Evolutionary conservation across 2,329 filamentous ascomycete species (phyloP).

Genomic region (Aspergillus floridensis): DNA sequence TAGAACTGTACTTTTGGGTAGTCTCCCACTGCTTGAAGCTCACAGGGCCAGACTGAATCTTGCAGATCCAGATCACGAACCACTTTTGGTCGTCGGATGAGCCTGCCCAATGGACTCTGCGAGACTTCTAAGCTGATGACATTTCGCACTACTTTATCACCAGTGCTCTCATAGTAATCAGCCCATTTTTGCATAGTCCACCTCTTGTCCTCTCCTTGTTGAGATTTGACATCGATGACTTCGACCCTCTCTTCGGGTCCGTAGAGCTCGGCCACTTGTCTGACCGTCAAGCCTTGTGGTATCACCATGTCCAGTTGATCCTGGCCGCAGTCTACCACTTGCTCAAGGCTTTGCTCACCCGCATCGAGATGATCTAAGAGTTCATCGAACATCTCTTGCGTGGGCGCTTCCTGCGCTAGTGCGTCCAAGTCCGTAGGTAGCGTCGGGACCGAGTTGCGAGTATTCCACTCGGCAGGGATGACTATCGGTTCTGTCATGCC

Average conservation of each 20-base stretch:
- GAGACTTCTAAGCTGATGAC: constrained; percentile 69
- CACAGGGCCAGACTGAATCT: constrained; percentile 52
- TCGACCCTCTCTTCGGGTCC: constrained; percentile 62
- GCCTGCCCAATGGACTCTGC: constrained; percentile 59
- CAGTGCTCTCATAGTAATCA: constrained; percentile 63
- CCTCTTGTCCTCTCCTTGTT: constrained; percentile 62
- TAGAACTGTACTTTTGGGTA: constrained; percentile 66
- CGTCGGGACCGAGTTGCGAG: constrained; percentile 44
- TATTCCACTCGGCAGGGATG: constrained; percentile 62
- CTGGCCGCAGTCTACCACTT: constrained; percentile 59
- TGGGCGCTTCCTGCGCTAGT: constrained; percentile 35
- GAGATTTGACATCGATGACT: constrained; percentile 68
- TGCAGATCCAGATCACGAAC: constrained; percentile 61
- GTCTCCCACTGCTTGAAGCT: constrained; percentile 54
- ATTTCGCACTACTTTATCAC: constrained; percentile 62
- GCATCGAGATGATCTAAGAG: constrained; percentile 33
- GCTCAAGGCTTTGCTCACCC: constrained; percentile 30
- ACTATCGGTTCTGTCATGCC: constrained; percentile 67
- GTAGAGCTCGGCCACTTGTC: constrained; percentile 62
- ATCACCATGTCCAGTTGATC: constrained; percentile 68
- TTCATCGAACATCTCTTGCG: constrained; percentile 42
- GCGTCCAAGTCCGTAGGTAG: constrained; percentile 25
- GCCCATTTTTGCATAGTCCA: constrained; percentile 67
- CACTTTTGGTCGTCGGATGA: constrained; percentile 62
- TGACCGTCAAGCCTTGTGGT: constrained; percentile 61